Base-by-base conservation (phyloP, 352 stramenopile species). In the Blastocystis sp. region DNA sequence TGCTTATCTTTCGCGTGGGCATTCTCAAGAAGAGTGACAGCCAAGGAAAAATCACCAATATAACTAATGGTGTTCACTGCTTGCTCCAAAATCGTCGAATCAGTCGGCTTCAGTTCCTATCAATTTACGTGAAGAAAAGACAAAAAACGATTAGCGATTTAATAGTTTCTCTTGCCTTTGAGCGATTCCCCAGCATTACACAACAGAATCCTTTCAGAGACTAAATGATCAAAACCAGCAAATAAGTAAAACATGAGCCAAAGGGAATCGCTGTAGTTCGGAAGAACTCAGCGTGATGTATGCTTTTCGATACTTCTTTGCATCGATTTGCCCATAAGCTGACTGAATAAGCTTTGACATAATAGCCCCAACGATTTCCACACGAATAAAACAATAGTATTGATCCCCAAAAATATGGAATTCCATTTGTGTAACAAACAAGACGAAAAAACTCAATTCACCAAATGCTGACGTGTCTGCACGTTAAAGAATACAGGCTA, bases 301-400 rank as follows among this genome's bases (percentile, higher is more conserved):
- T 16, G 73, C 73, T 41, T 85, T 85, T 55, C 68, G 65, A 30
- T 53, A 85, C 30, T 85, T 85, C n/a, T 50, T 6, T 53, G 73
- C 59, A 43, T 85, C 47, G 56, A 85, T 85, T 37, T 53, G 34
- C 9, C 13, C 30, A 24, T 85, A 85, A 37, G 73, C 73, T n/a
- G 43, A 54, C 39, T 85, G 73, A 43, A 85, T 85, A 24, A 85
- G 55, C 20, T 85, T 85, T 66, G 73, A 85, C 73, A 85, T 85
- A n/a, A 8, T 16, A 24, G 4, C 41, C 11, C 50, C 11, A 59
- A 59, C 20, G 20, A 59, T n/a, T 59, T 59, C 20, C 11, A n/a
- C 13, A n/a, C 11, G 20, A 59, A 1, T n/a, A n/a, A 13, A 59
- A 59, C 13, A 59, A 13, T n/a, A 59, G 2, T n/a, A n/a, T 59